phyloP scores from a whole-genome alignment of 2,329 filamentous ascomycete species.

The Pyrenophora tritici-repentis region DNA sequence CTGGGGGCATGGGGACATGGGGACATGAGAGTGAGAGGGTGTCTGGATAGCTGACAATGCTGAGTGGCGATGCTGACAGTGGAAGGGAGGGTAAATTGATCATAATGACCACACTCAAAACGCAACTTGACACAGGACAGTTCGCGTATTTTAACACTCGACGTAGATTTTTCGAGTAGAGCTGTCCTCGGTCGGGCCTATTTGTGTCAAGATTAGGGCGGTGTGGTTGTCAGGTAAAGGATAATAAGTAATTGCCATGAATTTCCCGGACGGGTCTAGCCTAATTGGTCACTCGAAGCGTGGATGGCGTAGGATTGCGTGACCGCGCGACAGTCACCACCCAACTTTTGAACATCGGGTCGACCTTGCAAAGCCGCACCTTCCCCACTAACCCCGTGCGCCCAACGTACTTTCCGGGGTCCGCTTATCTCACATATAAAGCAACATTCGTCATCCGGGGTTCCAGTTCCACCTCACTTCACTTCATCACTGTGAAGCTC shows the following conservation, averaged over 20 bases:
- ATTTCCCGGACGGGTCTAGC: conserved; percentile 7
- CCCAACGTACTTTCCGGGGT: conserved; percentile 10
- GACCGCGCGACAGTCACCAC: conserved; percentile 10
- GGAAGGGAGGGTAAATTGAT: neutral
- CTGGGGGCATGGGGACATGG: neutral
- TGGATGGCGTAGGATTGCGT: conserved; percentile 19
- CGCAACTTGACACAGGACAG: neutral
- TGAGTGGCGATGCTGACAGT: neutral
- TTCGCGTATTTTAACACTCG: neutral
- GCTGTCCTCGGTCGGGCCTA: conserved; percentile 1
- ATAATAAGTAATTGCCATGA: no score
- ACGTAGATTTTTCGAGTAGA: neutral
- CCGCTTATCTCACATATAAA: conserved; percentile 22
- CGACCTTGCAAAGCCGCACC: conserved; percentile 4
- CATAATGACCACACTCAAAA: neutral
- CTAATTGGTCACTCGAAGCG: conserved; percentile 4
- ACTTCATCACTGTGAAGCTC: neutral
- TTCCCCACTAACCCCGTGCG: conserved; percentile 30
- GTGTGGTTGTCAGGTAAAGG: conserved; percentile 3
- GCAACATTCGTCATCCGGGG: conserved; percentile 5
- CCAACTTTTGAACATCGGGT: conserved; percentile 10
- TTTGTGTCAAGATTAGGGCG: conserved; percentile 1
- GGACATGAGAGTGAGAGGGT: neutral
- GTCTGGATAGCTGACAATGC: neutral
- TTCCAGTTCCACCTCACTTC: conserved; percentile 6